Conservation (phyloP, 495 filamentous ascomycete species). For the Penicillium verhagenii region DNA sequence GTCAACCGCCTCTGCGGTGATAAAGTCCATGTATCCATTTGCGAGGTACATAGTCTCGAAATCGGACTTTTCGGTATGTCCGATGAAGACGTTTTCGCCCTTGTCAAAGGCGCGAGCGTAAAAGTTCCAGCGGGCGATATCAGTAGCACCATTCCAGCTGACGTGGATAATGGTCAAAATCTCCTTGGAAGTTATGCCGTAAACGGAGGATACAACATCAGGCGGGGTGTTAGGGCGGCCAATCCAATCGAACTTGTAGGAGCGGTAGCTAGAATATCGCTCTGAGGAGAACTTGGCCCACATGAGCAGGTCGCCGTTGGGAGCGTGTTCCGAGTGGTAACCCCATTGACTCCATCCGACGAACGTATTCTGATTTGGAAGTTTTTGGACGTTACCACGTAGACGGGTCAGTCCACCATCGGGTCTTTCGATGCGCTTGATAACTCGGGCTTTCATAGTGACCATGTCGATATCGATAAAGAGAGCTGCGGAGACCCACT, state of each 20-base stretch:
- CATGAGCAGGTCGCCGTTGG: slow-evolving; percentile 50
- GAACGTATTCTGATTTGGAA: slow-evolving; percentile 50
- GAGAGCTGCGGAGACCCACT: slow-evolving; percentile 48
- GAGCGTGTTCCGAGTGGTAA: slow-evolving; percentile 48
- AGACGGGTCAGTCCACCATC: slow-evolving; percentile 43
- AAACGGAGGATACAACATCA: slow-evolving; percentile 23
- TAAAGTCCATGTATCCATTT: slow-evolving; percentile 33
- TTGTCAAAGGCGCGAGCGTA: slow-evolving; percentile 25
- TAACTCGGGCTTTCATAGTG: slow-evolving; percentile 41
- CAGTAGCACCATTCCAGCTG: slow-evolving; percentile 48
- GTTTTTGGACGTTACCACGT: slow-evolving; percentile 55
- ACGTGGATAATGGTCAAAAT: slow-evolving; percentile 34
- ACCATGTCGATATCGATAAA: slow-evolving; percentile 48
- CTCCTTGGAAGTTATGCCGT: slow-evolving; percentile 22
- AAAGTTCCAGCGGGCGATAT: slow-evolving; percentile 36
- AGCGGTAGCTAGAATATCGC: slow-evolving; percentile 30
- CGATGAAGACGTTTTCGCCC: slow-evolving; percentile 16
- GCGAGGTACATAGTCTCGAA: slow-evolving; percentile 33
- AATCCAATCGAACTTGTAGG: slow-evolving; percentile 33
- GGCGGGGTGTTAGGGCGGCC: slow-evolving; percentile 27
- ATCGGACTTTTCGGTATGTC: slow-evolving; percentile 17
- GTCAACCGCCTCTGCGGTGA: slow-evolving; percentile 48
- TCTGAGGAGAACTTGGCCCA: slow-evolving; percentile 22
- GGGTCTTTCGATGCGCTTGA: slow-evolving; percentile 39
- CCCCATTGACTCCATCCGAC: slow-evolving; percentile 55